Conservation (phyloP, 2,329 filamentous ascomycete genomes). For the Aspergillus costaricaensis region DNA sequence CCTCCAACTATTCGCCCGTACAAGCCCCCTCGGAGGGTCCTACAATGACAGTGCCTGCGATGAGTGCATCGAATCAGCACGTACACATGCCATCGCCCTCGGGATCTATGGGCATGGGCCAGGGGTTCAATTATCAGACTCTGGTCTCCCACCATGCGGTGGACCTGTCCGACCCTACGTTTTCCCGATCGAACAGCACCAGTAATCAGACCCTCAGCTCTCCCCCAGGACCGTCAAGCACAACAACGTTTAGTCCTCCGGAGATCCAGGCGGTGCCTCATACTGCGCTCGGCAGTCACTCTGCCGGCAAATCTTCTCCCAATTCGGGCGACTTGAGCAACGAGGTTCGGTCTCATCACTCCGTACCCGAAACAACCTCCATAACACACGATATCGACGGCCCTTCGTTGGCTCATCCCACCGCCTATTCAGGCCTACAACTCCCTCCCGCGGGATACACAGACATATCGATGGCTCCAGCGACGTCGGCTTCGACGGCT, state of each 20-base stretch:
- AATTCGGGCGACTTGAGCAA: constrained; percentile 21
- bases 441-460: constrained; percentile 25
- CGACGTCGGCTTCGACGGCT: constrained; percentile 28
- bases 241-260: constrained; percentile 29
- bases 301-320: constrained; percentile 17
- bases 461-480: constrained; percentile 22
- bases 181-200: constrained; percentile 30
- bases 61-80: constrained; percentile 5
- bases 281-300: constrained; percentile 14
- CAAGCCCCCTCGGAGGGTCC: constrained; percentile 9
- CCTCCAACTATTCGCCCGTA: constrained; percentile 11
- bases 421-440: constrained; percentile 18
- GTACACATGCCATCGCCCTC: constrained; percentile 31
- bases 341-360: constrained; percentile 16
- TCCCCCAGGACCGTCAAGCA: constrained; percentile 26
- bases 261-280: constrained; percentile 26
- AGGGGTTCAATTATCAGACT: constrained; percentile 28
- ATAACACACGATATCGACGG: constrained; percentile 23
- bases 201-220: constrained; percentile 34
- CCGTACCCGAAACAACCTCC: constrained; percentile 15
- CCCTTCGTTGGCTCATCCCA: constrained; percentile 20
- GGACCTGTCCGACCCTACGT: constrained; percentile 25
- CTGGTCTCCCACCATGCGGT: constrained; percentile 28
- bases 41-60: constrained; percentile 13
- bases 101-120: constrained; percentile 27